Evolutionary conservation across 2,329 filamentous ascomycete genomes (phyloP).

Genomic region (Microcera coccophila): DNA sequence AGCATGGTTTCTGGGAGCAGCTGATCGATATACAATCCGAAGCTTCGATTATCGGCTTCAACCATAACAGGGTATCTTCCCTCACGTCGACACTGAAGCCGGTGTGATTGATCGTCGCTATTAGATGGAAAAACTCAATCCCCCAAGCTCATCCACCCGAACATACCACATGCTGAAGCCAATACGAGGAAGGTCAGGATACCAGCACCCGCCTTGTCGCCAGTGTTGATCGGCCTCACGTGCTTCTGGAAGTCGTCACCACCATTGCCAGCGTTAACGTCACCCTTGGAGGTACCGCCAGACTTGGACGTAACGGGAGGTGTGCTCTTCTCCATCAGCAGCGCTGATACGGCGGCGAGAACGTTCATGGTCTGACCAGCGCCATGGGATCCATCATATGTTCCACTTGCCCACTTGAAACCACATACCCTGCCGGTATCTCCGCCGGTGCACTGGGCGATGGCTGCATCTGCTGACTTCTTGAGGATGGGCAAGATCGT

Average conservation of each 20-base stretch:
- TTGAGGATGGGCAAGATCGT: slow-evolving; percentile 50
- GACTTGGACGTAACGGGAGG: slow-evolving; percentile 43
- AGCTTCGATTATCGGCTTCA: too few species aligned
- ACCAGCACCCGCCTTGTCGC: slow-evolving; percentile 45
- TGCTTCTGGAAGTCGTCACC: slow-evolving; percentile 33
- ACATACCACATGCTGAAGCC: slow-evolving; percentile 37
- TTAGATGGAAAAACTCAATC: slow-evolving; percentile 15
- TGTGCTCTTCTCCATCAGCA: slow-evolving; percentile 42
- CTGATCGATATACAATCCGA: too few species aligned
- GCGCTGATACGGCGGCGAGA: slow-evolving; percentile 51
- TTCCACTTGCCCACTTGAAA: slow-evolving; percentile 49
- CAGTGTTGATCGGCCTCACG: slow-evolving; percentile 37
- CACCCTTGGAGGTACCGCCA: slow-evolving; percentile 50
- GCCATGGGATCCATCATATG: slow-evolving; percentile 52
- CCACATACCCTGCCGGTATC: slow-evolving; percentile 48
- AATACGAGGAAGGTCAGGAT: slow-evolving; percentile 46
- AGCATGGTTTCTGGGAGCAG: neutral
- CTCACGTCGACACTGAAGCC: too few species aligned
- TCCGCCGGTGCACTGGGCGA: slow-evolving; percentile 52
- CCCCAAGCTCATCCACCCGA: slow-evolving; percentile 48
- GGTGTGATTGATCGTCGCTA: neutral
- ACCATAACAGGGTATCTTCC: too few species aligned
- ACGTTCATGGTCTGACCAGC: slow-evolving; percentile 60
- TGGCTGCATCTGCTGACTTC: slow-evolving; percentile 51
- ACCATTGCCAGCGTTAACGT: slow-evolving; percentile 40